These are phyloP conservation scores for Odontarrhena argentea DNA, from an alignment of 345 rosid species.

Conservation along the genomic window DNA sequence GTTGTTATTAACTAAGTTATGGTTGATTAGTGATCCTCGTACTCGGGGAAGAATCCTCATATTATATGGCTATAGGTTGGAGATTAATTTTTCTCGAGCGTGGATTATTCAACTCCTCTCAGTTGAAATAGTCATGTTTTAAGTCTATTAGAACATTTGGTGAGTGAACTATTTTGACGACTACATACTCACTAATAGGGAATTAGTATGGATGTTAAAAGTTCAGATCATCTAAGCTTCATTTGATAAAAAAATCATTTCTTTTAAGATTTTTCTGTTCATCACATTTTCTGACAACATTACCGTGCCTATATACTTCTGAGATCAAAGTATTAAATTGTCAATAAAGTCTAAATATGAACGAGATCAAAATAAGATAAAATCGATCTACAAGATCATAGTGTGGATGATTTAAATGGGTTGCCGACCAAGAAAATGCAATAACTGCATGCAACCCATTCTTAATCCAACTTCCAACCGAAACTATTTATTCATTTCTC, in stretches of 20 bases:
- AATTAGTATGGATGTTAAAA: too few relatives aligned
- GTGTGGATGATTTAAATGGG: neutral
- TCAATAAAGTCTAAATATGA: neutral
- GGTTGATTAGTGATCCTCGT: too few relatives aligned
- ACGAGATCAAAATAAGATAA: conserved; percentile 6
- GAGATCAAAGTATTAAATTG: neutral
- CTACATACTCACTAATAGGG: too few relatives aligned
- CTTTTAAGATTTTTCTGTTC: too few relatives aligned
- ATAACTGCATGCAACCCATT: conserved; percentile 14
- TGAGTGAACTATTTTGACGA: too few relatives aligned
- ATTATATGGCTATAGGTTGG: too few relatives aligned
- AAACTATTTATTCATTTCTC: neutral
- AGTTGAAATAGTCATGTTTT: too few relatives aligned
- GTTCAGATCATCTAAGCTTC: neutral
- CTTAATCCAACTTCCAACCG: conserved; percentile 8
- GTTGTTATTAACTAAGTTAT: too few relatives aligned
- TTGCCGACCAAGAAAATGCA: conserved; percentile 19
- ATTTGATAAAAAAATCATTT: neutral
- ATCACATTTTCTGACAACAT: neutral
- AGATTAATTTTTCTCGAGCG: too few relatives aligned
- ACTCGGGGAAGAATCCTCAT: too few relatives aligned
- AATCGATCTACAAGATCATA: neutral
- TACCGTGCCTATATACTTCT: neutral
- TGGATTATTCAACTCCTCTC: too few relatives aligned
- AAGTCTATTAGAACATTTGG: too few relatives aligned